Evolutionary conservation across 352 stramenopile genomes (phyloP), one percentile per base, ranked within the genome.

Genomic region (Phytophthora podocarpi): DNA sequence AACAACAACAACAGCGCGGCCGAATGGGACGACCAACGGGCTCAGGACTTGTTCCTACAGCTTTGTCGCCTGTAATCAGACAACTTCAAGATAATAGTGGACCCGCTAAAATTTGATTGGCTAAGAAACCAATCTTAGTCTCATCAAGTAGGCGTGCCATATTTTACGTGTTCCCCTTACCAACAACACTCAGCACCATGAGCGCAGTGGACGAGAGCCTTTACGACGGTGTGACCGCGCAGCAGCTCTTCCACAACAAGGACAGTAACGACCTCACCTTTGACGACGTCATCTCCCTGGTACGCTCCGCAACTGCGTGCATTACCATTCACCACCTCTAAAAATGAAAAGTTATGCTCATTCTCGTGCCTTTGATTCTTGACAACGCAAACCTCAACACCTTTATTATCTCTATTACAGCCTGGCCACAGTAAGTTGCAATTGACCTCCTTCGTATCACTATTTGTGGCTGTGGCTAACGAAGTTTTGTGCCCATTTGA

Each of bases 221-320:
- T 8, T 74, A 69, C 45, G 82, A 93, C 62, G 84, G 84, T 47
- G 82, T 87, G 61, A 88, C 80, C 65, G 82, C 80, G 31, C 42
- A 85, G 61, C 76, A 90, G 64, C 71, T 93, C 67, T 93, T 91
- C 70, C 73, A 67, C 59, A 59, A 73, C 64, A 82, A 90, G 34
- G 79, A 91, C 49, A 81, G 73, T 69, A 78, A 84, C 30, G 79
- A 82, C 3, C 70, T 91, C 64, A 96, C 87, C 31, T 94, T 91
- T 51, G 87, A 96, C 57, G 87, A 96, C 67, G 84, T 95, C 56
- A 95, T 95, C 53, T 76, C 88, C 31, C 72, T 96, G 48, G 83
- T 91, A 67, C 52, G 68, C 67, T 11, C 1, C n/a, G 34, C 39
- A 59, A 53, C 15, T 47, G 7, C n/a, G 21, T 52, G 3, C 31